Conservation (phyloP, 176 grass and related monocot species). For the Thinopyrum elongatum region DNA sequence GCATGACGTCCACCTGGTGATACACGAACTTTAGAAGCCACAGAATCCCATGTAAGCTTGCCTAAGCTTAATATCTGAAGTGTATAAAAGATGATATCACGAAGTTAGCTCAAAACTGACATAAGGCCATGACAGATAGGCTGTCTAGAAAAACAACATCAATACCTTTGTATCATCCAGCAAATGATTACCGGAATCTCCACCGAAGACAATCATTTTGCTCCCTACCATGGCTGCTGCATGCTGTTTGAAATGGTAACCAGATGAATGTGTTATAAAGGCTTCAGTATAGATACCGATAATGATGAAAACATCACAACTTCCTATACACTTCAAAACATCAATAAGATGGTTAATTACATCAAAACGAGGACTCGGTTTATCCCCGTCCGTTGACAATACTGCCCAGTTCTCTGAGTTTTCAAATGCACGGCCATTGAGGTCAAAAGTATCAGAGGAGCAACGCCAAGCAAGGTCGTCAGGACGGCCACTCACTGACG, state of each 20-base stretch:
- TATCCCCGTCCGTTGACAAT: constrained; percentile 72
- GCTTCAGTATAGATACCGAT: constrained; percentile 18
- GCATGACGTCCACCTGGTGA: constrained; percentile 44
- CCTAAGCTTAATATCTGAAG: constrained; percentile 90
- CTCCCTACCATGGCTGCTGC: constrained; percentile 88
- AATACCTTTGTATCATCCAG: constrained; percentile 90
- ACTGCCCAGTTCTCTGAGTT: constrained; percentile 79
- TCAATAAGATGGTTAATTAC: constrained; percentile 43
- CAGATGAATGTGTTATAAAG: constrained; percentile 21
- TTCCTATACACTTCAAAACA: background rate
- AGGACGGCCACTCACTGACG: constrained; percentile 65
- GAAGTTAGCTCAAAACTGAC: constrained; percentile 16
- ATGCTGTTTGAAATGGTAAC: constrained; percentile 58
- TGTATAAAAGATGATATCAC: constrained; percentile 25
- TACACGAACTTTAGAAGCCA: constrained; percentile 60
- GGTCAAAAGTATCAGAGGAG: constrained; percentile 59
- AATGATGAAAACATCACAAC: background rate
- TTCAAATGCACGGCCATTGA: constrained; percentile 55
- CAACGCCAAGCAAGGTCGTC: constrained; percentile 66
- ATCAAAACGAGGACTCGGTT: constrained; percentile 76
- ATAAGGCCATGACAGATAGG: constrained; percentile 1
- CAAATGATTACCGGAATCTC: constrained; percentile 66
- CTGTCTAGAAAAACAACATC: constrained; percentile 3
- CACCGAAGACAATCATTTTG: constrained; percentile 95
- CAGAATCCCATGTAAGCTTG: constrained; percentile 75